Percentiles rank a stretch among this genome's conserved stretches.
Conservation (phyloP, 106 monocot species). For the Dioscorea dumetorum region DNA sequence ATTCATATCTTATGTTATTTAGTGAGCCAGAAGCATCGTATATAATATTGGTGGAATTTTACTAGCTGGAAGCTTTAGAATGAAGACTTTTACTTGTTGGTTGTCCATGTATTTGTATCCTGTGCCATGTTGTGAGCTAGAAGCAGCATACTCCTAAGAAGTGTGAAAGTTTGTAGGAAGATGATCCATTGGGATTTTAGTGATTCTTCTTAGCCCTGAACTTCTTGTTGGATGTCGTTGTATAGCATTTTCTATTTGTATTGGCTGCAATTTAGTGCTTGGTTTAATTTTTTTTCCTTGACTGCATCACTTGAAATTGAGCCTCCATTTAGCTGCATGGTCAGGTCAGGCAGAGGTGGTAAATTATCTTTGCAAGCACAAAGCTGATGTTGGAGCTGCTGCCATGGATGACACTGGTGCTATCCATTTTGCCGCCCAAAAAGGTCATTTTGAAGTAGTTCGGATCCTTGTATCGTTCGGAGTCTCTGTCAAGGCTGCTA, state of each 20-base stretch:
- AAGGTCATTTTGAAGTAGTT: conserved; percentile 72
- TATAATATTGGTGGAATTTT: too few species aligned
- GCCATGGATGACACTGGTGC: conserved; percentile 93
- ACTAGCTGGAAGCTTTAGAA: too few species aligned
- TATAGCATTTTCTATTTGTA: not conserved
- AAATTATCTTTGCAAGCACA: conserved; percentile 70
- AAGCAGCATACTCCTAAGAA: too few species aligned
- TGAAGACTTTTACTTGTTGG: too few species aligned
- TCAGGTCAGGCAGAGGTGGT: conserved; percentile 78
- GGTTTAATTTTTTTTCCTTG: conserved; percentile 22
- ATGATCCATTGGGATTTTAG: not conserved
- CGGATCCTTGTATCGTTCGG: conserved; percentile 52
- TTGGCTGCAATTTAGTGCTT: not conserved
- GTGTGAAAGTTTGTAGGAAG: not conserved
- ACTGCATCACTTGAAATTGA: conserved; percentile 32
- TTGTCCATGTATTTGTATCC: too few species aligned
- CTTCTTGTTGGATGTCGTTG: not conserved
- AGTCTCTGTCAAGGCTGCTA: conserved; percentile 62
- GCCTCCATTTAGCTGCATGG: conserved; percentile 95
- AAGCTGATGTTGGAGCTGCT: conserved; percentile 79
- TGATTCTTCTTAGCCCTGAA: not conserved
- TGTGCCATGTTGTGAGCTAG: too few species aligned
- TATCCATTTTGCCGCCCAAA: conserved; percentile 93
- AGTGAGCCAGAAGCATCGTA: too few species aligned
- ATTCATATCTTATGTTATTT: too few species aligned